A percentile compares a stretch with the other conserved stretches of the same genome.
phyloP scores from a whole-genome alignment of 1,284 basidiomycete species.

The Coriolopsis trogii region DNA sequence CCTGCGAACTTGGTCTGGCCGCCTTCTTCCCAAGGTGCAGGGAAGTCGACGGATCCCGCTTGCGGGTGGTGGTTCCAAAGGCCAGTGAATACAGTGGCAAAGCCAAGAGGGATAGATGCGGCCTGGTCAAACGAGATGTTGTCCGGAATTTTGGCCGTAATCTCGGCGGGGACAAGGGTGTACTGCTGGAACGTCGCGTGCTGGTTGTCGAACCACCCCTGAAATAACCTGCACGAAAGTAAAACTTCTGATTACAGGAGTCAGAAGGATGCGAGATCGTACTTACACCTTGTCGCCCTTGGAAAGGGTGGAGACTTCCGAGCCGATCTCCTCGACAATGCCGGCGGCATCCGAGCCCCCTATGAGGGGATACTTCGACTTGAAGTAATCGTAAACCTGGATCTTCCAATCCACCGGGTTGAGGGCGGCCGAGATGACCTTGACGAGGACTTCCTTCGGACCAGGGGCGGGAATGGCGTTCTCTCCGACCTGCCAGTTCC shows the following conservation, averaged over 20 bases:
- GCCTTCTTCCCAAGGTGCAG: slow-evolving; percentile 31
- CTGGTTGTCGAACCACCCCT: slow-evolving; percentile 24
- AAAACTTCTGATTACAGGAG: background rate
- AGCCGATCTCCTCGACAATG: slow-evolving; percentile 23
- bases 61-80: slow-evolving; percentile 32
- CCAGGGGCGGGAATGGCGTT: slow-evolving; percentile 36
- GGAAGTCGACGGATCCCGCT: slow-evolving; percentile 33
- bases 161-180: slow-evolving; percentile 31
- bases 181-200: slow-evolving; percentile 39
- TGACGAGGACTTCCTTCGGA: slow-evolving; percentile 48
- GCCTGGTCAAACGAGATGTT: slow-evolving; percentile 36
- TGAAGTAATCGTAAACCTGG: slow-evolving; percentile 28
- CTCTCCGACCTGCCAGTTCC: too few species aligned
- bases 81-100: slow-evolving; percentile 31
- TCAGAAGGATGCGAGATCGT: background rate
- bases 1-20: slow-evolving; percentile 40
- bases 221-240: slow-evolving; percentile 26
- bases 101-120: slow-evolving; percentile 33
- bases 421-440: slow-evolving; percentile 43
- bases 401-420: slow-evolving; percentile 55
- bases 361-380: slow-evolving; percentile 29
- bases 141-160: slow-evolving; percentile 34
- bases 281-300: slow-evolving; percentile 24
- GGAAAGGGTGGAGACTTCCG: slow-evolving; percentile 13
- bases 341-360: slow-evolving; percentile 24